These are phyloP conservation scores for Hyaloscypha hepaticicola DNA, from an alignment of 495 filamentous ascomycete species.

Conservation along the genomic window DNA sequence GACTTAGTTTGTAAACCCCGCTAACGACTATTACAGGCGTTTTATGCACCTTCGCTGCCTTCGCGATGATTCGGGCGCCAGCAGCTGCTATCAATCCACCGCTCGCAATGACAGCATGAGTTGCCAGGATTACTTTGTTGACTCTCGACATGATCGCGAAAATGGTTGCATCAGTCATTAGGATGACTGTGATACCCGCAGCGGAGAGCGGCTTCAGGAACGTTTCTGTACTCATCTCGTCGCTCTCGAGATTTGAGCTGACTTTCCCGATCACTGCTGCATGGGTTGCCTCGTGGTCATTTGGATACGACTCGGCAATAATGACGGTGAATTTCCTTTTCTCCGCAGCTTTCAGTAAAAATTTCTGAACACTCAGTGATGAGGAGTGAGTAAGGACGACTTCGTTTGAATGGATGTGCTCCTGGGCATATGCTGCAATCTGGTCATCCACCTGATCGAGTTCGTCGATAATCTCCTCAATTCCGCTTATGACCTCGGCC, in stretches of 20 bases:
- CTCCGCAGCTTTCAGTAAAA: constrained; percentile 76
- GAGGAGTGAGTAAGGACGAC: constrained; percentile 82
- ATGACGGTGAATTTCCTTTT: constrained; percentile 89
- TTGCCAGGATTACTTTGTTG: constrained; percentile 89
- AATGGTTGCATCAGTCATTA: constrained; percentile 78
- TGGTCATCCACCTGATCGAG: constrained; percentile 84
- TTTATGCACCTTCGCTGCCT: constrained; percentile 74
- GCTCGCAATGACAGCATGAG: constrained; percentile 82
- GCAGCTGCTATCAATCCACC: constrained; percentile 79
- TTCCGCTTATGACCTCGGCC: constrained; percentile 85
- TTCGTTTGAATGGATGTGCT: constrained; percentile 88
- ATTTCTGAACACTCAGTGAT: constrained; percentile 79
- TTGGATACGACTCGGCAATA: constrained; percentile 69
- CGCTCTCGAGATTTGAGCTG: constrained; percentile 33
- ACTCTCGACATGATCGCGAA: constrained; percentile 91
- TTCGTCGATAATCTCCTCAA: constrained; percentile 90
- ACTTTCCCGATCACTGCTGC: constrained; percentile 54
- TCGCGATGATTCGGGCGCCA: constrained; percentile 74
- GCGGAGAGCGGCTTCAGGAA: constrained; percentile 75
- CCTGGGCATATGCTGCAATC: constrained; percentile 79
- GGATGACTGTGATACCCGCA: constrained; percentile 74
- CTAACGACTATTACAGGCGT: constrained; percentile 82
- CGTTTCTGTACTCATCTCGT: constrained; percentile 49
- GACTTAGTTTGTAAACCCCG: constrained; percentile 88
- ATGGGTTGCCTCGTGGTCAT: constrained; percentile 62